A percentile compares a stretch with the other conserved stretches of the same genome.
phyloP scores from a whole-genome alignment of 2,329 filamentous ascomycete genomes.

The Colletotrichum lupini region DNA sequence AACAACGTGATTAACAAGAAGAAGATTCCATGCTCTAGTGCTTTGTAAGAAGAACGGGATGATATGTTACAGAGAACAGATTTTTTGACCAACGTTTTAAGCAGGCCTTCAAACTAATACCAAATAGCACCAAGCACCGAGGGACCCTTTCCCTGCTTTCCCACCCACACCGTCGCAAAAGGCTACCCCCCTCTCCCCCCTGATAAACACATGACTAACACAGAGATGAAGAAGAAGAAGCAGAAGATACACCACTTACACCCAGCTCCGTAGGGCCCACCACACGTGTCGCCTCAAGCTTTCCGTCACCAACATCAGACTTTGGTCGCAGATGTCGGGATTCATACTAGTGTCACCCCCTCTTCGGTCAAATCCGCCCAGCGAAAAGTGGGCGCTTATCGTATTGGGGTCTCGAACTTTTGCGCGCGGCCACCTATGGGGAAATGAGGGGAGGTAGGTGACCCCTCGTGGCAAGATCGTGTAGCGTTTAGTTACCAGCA shows the following conservation, averaged over 20 bases:
- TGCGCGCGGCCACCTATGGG: neutral
- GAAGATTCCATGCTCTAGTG: neutral
- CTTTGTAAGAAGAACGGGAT: slow-evolving; percentile 6
- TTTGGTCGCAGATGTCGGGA: neutral
- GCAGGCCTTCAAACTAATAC: slow-evolving; percentile 13
- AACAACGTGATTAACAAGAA: neutral
- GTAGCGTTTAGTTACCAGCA: slow-evolving; percentile 7
- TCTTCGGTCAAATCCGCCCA: neutral
- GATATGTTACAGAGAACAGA: slow-evolving; percentile 26
- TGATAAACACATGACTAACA: slow-evolving; percentile 7
- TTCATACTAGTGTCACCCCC: neutral
- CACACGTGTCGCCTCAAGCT: slow-evolving; percentile 8
- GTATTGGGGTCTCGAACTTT: neutral
- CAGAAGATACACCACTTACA: neutral
- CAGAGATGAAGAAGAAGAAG: neutral
- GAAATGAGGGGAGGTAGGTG: neutral
- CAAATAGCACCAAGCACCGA: neutral
- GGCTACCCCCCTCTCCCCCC: neutral
- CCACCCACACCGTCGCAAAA: neutral
- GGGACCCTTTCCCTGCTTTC: neutral
- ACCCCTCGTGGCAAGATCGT: neutral
- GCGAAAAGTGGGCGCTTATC: neutral
- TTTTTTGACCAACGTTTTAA: slow-evolving; percentile 21
- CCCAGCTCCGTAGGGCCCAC: neutral
- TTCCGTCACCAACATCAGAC: slow-evolving; percentile 2